A percentile compares a stretch with the other conserved stretches of the same genome.
These are phyloP conservation scores for Chlorella sorokiniana DNA, from an alignment of 139 green algal genomes.

Conservation along the genomic window DNA sequence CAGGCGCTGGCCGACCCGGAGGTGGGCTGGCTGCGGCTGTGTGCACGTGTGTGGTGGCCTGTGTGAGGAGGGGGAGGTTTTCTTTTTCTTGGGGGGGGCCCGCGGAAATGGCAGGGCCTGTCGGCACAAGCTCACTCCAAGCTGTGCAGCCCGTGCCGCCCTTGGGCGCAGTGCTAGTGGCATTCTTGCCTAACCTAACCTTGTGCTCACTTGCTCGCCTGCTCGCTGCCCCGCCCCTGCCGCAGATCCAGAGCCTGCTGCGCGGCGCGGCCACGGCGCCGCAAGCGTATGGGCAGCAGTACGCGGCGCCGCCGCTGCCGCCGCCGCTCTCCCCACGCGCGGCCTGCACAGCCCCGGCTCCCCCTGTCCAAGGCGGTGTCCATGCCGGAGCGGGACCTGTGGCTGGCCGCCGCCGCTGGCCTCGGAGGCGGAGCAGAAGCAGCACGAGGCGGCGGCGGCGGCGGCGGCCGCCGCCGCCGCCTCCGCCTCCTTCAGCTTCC, in stretches of 20 bases:
- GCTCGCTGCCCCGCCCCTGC: background rate
- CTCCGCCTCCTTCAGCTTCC: constrained; percentile 12
- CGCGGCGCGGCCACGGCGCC: background rate
- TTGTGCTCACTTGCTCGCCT: background rate
- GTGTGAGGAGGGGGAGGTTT: no score
- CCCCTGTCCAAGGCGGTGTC: constrained; percentile 18
- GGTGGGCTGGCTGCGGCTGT: background rate
- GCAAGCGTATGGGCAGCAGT: background rate
- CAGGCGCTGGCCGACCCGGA: background rate
- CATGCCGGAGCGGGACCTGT: constrained; percentile 16
- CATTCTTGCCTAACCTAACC: background rate
- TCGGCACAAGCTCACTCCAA: no score
- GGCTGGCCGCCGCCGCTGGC: constrained; percentile 21
- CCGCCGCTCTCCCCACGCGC: constrained; percentile 6
- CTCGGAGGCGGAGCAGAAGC: constrained; percentile 13
- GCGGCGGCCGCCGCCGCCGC: background rate
- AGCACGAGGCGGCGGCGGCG: constrained; percentile 8
- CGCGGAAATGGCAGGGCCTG: no score
- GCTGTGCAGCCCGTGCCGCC: no score
- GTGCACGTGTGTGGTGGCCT: background rate
- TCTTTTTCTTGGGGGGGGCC: no score
- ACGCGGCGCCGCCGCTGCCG: background rate
- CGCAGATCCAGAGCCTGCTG: constrained; percentile 24
- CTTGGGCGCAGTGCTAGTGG: no score
- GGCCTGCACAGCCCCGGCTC: constrained; percentile 1